Percentiles rank a stretch among this genome's conserved stretches.
These are phyloP conservation scores for Parastagonospora nodorum DNA, from an alignment of 2,329 filamentous ascomycete species.

Conservation along the genomic window DNA sequence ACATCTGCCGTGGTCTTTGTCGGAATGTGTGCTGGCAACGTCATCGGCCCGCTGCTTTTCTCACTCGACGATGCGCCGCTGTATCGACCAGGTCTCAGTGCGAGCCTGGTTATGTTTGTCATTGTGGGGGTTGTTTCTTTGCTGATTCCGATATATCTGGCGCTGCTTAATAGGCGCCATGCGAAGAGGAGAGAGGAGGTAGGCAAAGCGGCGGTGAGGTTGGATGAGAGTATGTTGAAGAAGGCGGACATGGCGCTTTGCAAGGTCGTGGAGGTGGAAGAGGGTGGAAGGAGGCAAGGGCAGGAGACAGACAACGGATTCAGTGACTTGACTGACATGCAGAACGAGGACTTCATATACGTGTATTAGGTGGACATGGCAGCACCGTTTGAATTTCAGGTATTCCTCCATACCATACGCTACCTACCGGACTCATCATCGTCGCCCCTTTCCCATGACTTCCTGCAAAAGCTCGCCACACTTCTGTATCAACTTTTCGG, in stretches of 20 bases:
- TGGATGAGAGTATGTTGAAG: slow-evolving; percentile 45
- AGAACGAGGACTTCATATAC: slow-evolving; percentile 27
- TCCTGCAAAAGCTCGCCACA: too few species aligned
- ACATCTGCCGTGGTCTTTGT: slow-evolving; percentile 44
- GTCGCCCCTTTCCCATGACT: too few species aligned
- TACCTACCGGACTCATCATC: too few species aligned
- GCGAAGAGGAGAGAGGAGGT: slow-evolving; percentile 34
- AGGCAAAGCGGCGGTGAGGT: slow-evolving; percentile 33
- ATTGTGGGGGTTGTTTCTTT: slow-evolving; percentile 33
- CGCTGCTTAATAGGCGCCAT: slow-evolving; percentile 37
- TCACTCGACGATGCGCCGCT: slow-evolving; percentile 40
- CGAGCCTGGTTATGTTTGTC: slow-evolving; percentile 43
- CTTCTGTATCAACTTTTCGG: too few species aligned
- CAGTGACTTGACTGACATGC: slow-evolving; percentile 24
- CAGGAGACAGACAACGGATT: slow-evolving; percentile 22
- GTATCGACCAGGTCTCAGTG: slow-evolving; percentile 42
- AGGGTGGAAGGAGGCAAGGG: neutral
- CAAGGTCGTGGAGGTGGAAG: slow-evolving; percentile 19
- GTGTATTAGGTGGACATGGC: slow-evolving; percentile 6
- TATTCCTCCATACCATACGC: too few species aligned
- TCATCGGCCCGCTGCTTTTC: slow-evolving; percentile 45
- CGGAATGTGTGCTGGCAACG: slow-evolving; percentile 46
- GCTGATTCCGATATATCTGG: slow-evolving; percentile 39
- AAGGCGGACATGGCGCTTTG: slow-evolving; percentile 19
- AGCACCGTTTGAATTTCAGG: too few species aligned